phyloP scores from a whole-genome alignment of 169 alveolate species.

The Cryptosporidium viatorum region DNA sequence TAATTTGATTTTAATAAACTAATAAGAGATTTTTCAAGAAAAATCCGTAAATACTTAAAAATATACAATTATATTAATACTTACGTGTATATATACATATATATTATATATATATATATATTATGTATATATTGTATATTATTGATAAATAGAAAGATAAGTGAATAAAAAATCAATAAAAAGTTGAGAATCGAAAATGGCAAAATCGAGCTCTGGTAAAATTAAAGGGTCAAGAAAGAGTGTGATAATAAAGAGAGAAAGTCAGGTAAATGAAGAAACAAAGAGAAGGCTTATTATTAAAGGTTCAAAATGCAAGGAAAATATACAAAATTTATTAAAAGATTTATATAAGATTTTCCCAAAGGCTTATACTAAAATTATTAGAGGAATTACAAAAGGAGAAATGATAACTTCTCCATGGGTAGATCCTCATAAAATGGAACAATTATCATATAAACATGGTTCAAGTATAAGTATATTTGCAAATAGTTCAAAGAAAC shows the following conservation, averaged over 20 bases:
- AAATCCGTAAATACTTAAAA: not conserved
- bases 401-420: slow-evolving; percentile 55
- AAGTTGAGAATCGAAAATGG: not conserved
- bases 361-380: slow-evolving; percentile 43
- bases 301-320: slow-evolving; percentile 69
- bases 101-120: no score
- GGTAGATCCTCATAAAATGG: slow-evolving; percentile 57
- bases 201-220: slow-evolving; percentile 27
- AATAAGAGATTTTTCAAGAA: not conserved
- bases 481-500: slow-evolving; percentile 70
- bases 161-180: no score
- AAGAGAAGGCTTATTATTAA: slow-evolving; percentile 60
- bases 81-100: no score
- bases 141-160: not conserved
- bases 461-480: slow-evolving; percentile 64
- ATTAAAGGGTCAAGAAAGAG: slow-evolving; percentile 52
- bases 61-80: not conserved
- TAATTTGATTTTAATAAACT: not conserved
- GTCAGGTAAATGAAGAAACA: slow-evolving; percentile 67
- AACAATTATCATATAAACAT: slow-evolving; percentile 48
- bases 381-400: slow-evolving; percentile 54
- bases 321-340: slow-evolving; percentile 26
- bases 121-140: not conserved
- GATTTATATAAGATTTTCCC: slow-evolving; percentile 61
- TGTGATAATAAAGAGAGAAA: slow-evolving; percentile 34